Evolutionary conservation across 1,139 yeast species (phyloP), one percentile per base, ranked within the genome.

Genomic region (Geotrichum klebahnii): DNA sequence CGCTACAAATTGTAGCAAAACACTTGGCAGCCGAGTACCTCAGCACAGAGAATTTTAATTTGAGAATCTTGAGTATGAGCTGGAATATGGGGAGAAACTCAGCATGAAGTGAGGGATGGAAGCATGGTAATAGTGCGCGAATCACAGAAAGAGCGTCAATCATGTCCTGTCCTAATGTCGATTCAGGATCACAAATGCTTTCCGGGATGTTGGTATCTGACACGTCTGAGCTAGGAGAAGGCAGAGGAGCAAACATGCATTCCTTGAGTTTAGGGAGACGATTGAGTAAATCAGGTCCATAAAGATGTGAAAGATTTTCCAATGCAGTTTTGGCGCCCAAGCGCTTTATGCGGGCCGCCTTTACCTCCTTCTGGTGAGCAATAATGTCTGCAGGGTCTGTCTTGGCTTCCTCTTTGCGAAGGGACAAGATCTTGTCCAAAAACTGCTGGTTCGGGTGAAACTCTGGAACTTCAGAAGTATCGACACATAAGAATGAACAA

Each of bases 381-480:
- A 81, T 79, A 53, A 78, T 76, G 58, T 84, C 92, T 8, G 79
- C 77, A 3, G 84, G 80, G 56, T 84, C 89, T 1, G 82, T 75
- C 51, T 76, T 77, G 4, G 82, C 80, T 57, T 87, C 95, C 61
- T 89, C 97, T 60, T 87, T 86, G 51, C 81, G 75, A 59, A 90
- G 74, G 0, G 96, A 87, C 50, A 90, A 70, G 34, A 92, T 83
- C 17, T 72, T 73, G 49, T 79, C 81, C 29, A 70, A 75, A 52
- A 76, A 74, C 10, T 70, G 70, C 44, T 78, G 77, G 62, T 87
- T 85, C 44, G 86, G 84, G 29, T 76, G 76, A 63, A 87, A 92
- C 62, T 89, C 97, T 2, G 98, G 98, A 32, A 92, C 97, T 65
- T 90, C 97, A 4, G 94, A 79, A 0, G 96, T 88, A 65, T 92